Percentiles rank a stretch among this genome's conserved stretches.
phyloP scores from a whole-genome alignment of 148 eudicot genomes.

The Nepenthes mirabilis region DNA sequence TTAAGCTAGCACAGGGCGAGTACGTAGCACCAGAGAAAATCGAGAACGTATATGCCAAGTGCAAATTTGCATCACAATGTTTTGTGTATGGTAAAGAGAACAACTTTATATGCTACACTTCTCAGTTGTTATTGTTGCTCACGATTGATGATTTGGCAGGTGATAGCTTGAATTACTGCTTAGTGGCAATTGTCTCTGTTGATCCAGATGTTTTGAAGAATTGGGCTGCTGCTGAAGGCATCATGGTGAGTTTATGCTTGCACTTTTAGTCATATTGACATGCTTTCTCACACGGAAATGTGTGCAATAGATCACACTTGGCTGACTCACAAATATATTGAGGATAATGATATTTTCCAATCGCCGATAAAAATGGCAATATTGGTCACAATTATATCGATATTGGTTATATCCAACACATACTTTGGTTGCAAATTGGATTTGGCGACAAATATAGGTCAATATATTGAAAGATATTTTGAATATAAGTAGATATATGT shows the following conservation, averaged over 20 bases:
- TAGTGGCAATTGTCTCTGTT: slow-evolving; percentile 65
- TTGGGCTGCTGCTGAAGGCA: slow-evolving; percentile 71
- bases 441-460: not conserved
- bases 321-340: no score
- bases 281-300: no score
- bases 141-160: slow-evolving; percentile 29
- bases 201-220: slow-evolving; percentile 55
- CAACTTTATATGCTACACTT: not conserved
- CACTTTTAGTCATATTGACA: no score
- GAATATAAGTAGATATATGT: no score
- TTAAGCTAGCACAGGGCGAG: slow-evolving; percentile 89
- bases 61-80: slow-evolving; percentile 78
- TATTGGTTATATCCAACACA: no score
- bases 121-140: not conserved
- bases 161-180: slow-evolving; percentile 76
- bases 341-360: no score
- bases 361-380: no score
- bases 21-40: slow-evolving; percentile 92
- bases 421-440: no score
- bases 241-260: slow-evolving; percentile 37
- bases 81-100: slow-evolving; percentile 57
- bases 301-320: no score
- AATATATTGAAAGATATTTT: not conserved
- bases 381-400: no score
- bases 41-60: slow-evolving; percentile 79